phyloP scores from a whole-genome alignment of 2,329 filamentous ascomycete genomes.

The Truncatella angustata region DNA sequence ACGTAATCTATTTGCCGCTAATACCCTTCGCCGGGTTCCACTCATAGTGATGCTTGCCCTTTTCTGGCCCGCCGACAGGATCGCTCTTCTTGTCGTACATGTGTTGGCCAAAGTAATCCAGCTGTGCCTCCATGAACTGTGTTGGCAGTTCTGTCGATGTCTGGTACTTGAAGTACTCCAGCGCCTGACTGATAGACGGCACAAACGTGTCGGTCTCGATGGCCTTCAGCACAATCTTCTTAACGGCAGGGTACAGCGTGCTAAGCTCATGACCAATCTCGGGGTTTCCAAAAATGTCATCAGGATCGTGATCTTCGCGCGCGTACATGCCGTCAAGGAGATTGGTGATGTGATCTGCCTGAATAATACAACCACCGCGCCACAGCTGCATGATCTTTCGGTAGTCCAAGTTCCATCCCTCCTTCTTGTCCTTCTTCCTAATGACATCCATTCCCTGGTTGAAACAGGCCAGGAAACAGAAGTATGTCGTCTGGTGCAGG shows the following conservation, averaged over 20 bases:
- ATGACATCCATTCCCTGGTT: slow-evolving; percentile 67
- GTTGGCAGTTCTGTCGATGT: slow-evolving; percentile 61
- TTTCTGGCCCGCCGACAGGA: slow-evolving; percentile 46
- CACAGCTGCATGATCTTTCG: slow-evolving; percentile 57
- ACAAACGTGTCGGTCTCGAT: slow-evolving; percentile 58
- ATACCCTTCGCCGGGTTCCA: slow-evolving; percentile 46
- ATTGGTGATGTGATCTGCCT: slow-evolving; percentile 62
- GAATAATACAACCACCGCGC: slow-evolving; percentile 70
- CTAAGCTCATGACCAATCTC: slow-evolving; percentile 53
- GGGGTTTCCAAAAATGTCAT: slow-evolving; percentile 43
- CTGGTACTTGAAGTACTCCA: slow-evolving; percentile 68
- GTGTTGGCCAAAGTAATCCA: slow-evolving; percentile 70
- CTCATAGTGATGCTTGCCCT: slow-evolving; percentile 62
- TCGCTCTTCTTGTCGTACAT: slow-evolving; percentile 61
- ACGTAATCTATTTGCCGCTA: slow-evolving; percentile 3
- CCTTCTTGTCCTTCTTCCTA: slow-evolving; percentile 52
- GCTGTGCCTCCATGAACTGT: slow-evolving; percentile 67
- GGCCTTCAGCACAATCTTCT: slow-evolving; percentile 52
- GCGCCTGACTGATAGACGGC: slow-evolving; percentile 57
- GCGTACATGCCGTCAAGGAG: slow-evolving; percentile 49
- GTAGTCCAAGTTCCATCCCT: slow-evolving; percentile 59
- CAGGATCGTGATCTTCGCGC: slow-evolving; percentile 33
- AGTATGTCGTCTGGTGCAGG: slow-evolving; percentile 60
- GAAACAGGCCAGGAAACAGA: slow-evolving; percentile 59
- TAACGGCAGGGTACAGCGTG: slow-evolving; percentile 48